Conservation (phyloP, 2,329 filamentous ascomycete species). For the Monilinia fructicola region DNA sequence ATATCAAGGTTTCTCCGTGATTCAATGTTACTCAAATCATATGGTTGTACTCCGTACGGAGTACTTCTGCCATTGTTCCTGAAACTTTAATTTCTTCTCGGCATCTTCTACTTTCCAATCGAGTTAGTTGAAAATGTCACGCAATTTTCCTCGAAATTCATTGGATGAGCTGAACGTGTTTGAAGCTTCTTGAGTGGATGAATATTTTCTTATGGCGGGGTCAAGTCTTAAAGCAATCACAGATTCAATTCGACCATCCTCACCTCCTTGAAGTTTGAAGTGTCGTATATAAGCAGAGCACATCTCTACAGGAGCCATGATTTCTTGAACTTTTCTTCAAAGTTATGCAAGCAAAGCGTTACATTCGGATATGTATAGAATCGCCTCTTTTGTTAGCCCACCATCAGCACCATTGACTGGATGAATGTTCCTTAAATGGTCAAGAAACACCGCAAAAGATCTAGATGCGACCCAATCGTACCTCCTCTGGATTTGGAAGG, state of each 20-base stretch:
- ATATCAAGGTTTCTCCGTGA: not conserved
- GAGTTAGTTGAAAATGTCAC: constrained; percentile 5
- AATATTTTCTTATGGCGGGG: constrained; percentile 2
- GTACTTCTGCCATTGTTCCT: constrained; percentile 3
- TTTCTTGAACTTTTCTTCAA: not conserved
- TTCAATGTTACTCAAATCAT: constrained; percentile 7
- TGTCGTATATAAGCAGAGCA: constrained; percentile 7
- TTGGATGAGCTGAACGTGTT: not conserved
- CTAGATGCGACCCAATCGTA: not conserved
- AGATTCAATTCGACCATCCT: constrained; percentile 11
- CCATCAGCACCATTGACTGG: not conserved
- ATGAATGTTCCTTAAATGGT: constrained; percentile 5
- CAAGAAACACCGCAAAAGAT: not conserved
- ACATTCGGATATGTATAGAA: not conserved
- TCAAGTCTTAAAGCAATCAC: not conserved
- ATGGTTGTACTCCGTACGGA: not conserved
- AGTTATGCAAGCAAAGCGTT: not conserved
- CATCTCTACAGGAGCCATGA: not conserved
- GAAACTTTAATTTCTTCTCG: not conserved
- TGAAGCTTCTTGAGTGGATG: constrained; percentile 2
- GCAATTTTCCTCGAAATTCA: constrained; percentile 1
- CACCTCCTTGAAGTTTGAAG: not conserved
- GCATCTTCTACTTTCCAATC: not conserved
- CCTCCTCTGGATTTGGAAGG: not conserved
- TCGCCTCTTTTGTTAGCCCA: not conserved